A percentile compares a stretch with the other conserved stretches of the same genome.
These are phyloP conservation scores for Chrysopogon serrulatus DNA, from an alignment of 176 grass and related monocot species.

Conservation along the genomic window DNA sequence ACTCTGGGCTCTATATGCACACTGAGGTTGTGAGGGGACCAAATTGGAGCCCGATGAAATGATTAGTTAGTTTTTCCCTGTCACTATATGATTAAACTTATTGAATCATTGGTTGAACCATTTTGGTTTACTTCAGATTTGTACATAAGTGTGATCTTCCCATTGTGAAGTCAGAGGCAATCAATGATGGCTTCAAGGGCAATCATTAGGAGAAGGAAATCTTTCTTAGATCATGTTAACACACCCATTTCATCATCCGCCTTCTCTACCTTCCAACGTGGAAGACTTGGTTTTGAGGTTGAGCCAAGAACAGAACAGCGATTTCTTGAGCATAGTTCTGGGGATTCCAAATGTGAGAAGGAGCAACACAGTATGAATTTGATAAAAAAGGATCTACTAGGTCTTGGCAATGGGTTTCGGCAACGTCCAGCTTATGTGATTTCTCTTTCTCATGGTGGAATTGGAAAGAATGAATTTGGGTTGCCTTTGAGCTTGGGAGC, in stretches of 20 bases:
- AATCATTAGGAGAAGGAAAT: conserved; percentile 70
- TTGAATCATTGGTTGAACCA: not conserved
- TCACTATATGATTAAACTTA: not conserved
- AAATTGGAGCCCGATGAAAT: not conserved
- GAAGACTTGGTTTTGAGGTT: conserved; percentile 31
- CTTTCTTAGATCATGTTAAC: conserved; percentile 47
- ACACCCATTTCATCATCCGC: conserved; percentile 34
- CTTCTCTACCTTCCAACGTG: conserved; percentile 50
- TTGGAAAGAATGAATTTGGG: conserved; percentile 39
- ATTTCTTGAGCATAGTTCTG: conserved; percentile 30
- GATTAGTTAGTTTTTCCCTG: not conserved
- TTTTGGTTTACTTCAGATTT: conserved; percentile 45
- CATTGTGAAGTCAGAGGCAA: conserved; percentile 40
- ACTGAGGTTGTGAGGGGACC: not conserved
- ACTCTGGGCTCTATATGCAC: not conserved
- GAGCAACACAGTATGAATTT: conserved; percentile 33
- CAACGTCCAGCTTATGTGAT: conserved; percentile 16
- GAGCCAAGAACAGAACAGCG: conserved; percentile 23
- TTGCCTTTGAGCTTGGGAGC: conserved; percentile 43
- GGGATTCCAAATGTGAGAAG: conserved; percentile 30
- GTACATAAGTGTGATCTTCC: conserved; percentile 49
- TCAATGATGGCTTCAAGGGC: conserved; percentile 71
- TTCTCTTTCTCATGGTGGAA: conserved; percentile 21
- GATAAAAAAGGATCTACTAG: conserved; percentile 21
- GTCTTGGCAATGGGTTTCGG: conserved; percentile 36